Base-by-base conservation (phyloP, 2,329 filamentous ascomycete genomes). In the Neopestalotiopsis sp. region DNA sequence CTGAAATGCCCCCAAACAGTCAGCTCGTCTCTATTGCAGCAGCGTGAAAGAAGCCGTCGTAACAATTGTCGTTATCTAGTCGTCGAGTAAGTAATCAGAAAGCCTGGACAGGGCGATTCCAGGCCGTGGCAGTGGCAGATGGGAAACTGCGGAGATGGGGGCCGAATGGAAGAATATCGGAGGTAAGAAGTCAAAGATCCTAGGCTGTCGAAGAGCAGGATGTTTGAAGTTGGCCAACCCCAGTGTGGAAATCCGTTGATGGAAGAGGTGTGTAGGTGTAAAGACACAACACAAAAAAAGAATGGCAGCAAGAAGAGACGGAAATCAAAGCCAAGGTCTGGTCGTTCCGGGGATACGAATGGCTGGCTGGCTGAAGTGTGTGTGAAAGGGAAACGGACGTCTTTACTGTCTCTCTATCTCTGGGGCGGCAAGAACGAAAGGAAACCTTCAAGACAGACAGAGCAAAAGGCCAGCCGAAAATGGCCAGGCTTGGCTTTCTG, bases 401-500 rank as follows among this genome's bases (percentile, higher is more conserved):
- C 63, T 62, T 34, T 62, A 53, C 45, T 53, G 24, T 28, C 24
- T 28, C 2, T 28, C 24, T 24, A 24, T 28, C n/a, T 53, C 45
- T 53, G 34, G 63, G 32, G 53, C 34, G 63, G 17, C 34, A 38
- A 38, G 34, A 28, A 38, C 34, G 34, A 38, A 38, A 10, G 24
- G 34, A 10, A 38, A 38, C 34, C 34, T 38, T 38, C 24, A 40
- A 66, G 40, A 57, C 28, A 56, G 63, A 28, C 63, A 49, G 45
- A 17, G 24, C 24, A 28, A 28, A 28, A 28, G 45, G 20, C 45
- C 45, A 53, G 20, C 45, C 45, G 20, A 24, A 40, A 42, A 38
- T 38, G 63, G 42, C 63, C 42, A 66, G 63, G 63, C 49, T 61
- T 42, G 65, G 49, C 65, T 61, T 61, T 53, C 45, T 53, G 45